A percentile compares a stretch with the other conserved stretches of the same genome.
Evolutionary conservation across 73 alveolate species (phyloP).

Genomic region (Paramecium primaurelia): DNA sequence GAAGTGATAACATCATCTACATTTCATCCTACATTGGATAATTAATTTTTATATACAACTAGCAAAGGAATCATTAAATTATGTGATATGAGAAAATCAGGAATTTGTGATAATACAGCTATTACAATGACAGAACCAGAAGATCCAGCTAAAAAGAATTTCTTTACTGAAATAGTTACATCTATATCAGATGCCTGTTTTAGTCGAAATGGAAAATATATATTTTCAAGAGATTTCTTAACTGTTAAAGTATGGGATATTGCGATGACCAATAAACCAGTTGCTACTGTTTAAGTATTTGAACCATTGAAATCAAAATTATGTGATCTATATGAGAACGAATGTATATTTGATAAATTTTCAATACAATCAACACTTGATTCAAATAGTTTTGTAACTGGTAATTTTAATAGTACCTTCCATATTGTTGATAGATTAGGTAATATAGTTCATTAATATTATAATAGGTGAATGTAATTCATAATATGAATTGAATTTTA

Average conservation of each 20-base stretch:
- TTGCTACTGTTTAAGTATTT: conserved; percentile 63
- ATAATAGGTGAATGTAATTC: conserved; percentile 46
- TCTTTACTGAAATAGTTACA: conserved; percentile 80
- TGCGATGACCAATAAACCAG: conserved; percentile 68
- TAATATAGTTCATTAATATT: background rate
- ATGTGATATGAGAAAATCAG: conserved; percentile 73
- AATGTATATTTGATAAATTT: conserved; percentile 78
- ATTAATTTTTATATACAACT: conserved; percentile 68
- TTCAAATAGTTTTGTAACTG: conserved; percentile 48
- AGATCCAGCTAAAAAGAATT: conserved; percentile 78
- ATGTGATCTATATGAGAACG: conserved; percentile 79
- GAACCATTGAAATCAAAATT: conserved; percentile 76
- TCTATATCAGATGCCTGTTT: conserved; percentile 73
- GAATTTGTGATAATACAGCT: conserved; percentile 70
- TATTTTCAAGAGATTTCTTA: conserved; percentile 76
- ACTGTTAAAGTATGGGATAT: conserved; percentile 80
- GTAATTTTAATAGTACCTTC: conserved; percentile 56
- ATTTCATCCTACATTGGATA: conserved; percentile 68
- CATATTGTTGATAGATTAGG: conserved; percentile 55
- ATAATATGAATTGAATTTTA: conserved; percentile 59
- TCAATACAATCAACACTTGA: conserved; percentile 45
- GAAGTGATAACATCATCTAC: conserved; percentile 80
- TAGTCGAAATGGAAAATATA: conserved; percentile 63
- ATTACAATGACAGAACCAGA: conserved; percentile 66
- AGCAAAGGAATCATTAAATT: conserved; percentile 72